Base-by-base conservation (phyloP, 164 flowering plant genomes). In the Cinnamomum micranthum region DNA sequence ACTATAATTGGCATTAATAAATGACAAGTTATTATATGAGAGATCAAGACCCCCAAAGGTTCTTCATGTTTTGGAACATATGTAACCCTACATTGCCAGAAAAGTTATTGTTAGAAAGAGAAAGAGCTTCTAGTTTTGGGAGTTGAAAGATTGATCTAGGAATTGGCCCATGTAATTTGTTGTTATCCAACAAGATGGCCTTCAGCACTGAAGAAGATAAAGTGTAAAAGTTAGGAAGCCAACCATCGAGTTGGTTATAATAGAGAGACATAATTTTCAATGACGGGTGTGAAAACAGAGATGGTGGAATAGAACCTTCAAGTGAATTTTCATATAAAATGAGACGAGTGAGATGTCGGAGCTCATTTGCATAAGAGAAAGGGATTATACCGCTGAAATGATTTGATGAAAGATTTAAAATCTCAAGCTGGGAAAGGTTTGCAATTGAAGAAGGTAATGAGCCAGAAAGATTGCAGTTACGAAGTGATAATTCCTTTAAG, bases 371-470 rank as follows among this genome's bases (percentile, higher is more conserved):
- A 19, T 2, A 55, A 3, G 60, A 55, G 6, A 11, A 64, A 23
- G 66, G 28, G n/a, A 64, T 64, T 6, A 24, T 12, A 5, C 66
- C 66, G 5, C 28, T 64, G 12, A 64, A 10, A 20, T 24, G 10
- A 1, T 64, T 64, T 1, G 24, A 22, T 10, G 17, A 1, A 7
- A 64, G 66, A 22, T 10, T 17, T 9, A 64, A 24, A 64, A 0
- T 0, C 0, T 11, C 23, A 10, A 64, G 66, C 4, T 64, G 23
- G 2, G 66, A n/a, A 11, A 64, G 66, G 66, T 64, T 64, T 23
- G 12, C 66, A 64, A 31, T 83, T 86, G 33, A 87, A 82, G 10
- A 22, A 9, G 89, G 92, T 2, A 89, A 65, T 15, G 66, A 1
- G 25, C 90, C 90, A 35, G 11, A 68, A 31, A 87, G 83, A 25